Percentiles rank a stretch among this genome's conserved stretches.
Evolutionary conservation across 305 asterid species (phyloP).

Genomic region (Euphrasia arctica): DNA sequence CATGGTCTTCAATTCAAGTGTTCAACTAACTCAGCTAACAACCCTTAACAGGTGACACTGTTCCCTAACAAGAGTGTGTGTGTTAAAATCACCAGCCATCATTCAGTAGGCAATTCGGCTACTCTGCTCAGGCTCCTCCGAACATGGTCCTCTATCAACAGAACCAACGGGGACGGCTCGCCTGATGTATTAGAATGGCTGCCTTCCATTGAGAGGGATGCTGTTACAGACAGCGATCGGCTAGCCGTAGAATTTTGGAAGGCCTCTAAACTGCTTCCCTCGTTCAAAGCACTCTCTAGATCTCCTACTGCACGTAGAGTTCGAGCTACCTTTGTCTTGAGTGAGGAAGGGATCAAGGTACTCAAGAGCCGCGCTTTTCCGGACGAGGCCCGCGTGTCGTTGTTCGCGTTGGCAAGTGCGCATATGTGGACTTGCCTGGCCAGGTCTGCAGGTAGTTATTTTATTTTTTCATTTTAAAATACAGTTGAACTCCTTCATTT

Average conservation of each 20-base stretch:
- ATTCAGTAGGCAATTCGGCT: slow-evolving; percentile 6
- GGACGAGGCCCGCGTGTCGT: neutral
- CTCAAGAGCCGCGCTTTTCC: slow-evolving; percentile 21
- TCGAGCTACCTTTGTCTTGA: slow-evolving; percentile 17
- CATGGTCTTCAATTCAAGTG: too few species aligned
- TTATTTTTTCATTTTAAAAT: too few species aligned
- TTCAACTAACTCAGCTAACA: too few species aligned
- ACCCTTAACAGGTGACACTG: slow-evolving; percentile 21
- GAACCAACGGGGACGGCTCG: neutral
- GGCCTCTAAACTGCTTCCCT: neutral
- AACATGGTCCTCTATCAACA: slow-evolving; percentile 8
- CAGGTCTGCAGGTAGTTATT: slow-evolving; percentile 12
- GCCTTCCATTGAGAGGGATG: neutral
- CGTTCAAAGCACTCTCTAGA: neutral
- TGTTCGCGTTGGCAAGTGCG: slow-evolving; percentile 22
- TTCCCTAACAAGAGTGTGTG: slow-evolving; percentile 24
- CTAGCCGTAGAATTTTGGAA: slow-evolving; percentile 16
- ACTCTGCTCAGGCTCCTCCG: neutral
- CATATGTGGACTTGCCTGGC: slow-evolving; percentile 31
- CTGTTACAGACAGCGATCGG: neutral
- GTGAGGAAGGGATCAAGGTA: slow-evolving; percentile 8
- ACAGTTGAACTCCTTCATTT: too few species aligned
- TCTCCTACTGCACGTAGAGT: slow-evolving; percentile 15
- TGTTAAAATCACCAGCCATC: slow-evolving; percentile 10
- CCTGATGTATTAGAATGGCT: neutral